Base-by-base conservation (phyloP, 495 filamentous ascomycete genomes). In the Xylaria castorea region DNA sequence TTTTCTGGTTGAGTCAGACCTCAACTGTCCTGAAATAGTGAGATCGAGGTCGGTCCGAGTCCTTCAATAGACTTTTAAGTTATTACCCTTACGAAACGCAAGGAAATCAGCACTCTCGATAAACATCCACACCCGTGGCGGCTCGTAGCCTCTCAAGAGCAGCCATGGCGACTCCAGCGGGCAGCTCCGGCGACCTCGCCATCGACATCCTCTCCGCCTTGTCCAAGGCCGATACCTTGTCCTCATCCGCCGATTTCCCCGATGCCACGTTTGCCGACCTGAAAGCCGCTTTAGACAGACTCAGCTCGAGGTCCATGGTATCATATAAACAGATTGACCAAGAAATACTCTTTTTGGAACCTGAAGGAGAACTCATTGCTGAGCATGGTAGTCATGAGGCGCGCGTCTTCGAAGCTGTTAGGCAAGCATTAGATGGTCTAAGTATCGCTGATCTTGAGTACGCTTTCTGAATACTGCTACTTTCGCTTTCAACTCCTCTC, bases 381-480 rank as follows among this genome's bases (percentile, higher is more conserved):
- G 86, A 88, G 73, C 90, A 97, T 83, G 95, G 96, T 64, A 96
- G 93, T 76, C 95, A 97, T 83, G 96, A 99, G 81, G 95, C 92
- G 69, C 94, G 94, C 76, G 95, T 99, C 63, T 99, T 97, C 82
- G 90, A 95, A 72, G 94, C 93, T 5, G 88, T 98, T 22, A 86
- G 90, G 73, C 86, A 89, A 71, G 91, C 93, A 46, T 80, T 97
- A 74, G 92, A 92, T 68, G 92, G 97, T 38, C 84, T 97, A 75
- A 92, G 91, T 77, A 90, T 97, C 71, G 85, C 88, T 73, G 94
- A 98, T 71, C 84, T 97, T 72, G 67, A 69, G 36, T 46, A 58
- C 66, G 66, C 36, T 32, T 36, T 22, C 12, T 44, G 50, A 25
- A 42, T 1, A n/a, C 22, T 16, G 8, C 40, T 5, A 14, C 16